Evolutionary conservation across 371 early-diverging fungal genomes (phyloP).

Genomic region (Rhizopus microsporus): DNA sequence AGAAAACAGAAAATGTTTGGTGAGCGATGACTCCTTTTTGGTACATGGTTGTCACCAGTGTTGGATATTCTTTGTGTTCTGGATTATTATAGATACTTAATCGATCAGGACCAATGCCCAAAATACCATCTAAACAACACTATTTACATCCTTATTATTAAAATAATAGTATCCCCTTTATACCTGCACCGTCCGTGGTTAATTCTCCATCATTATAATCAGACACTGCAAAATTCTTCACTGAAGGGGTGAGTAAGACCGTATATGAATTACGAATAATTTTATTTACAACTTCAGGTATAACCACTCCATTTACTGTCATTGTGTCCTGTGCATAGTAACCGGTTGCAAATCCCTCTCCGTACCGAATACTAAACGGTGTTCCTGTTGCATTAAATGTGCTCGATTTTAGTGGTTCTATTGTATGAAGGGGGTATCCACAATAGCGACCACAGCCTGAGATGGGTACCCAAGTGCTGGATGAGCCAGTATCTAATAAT

Average conservation of each 20-base stretch:
- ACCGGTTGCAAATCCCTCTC: conserved; percentile 44
- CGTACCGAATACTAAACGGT: conserved; percentile 40
- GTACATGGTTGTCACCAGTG: conserved; percentile 39
- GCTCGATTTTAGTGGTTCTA: conserved; percentile 23
- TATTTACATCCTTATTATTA: neutral
- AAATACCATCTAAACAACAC: conserved; percentile 35
- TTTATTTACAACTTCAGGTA: conserved; percentile 31
- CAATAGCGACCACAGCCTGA: conserved; percentile 35
- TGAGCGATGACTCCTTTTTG: conserved; percentile 29
- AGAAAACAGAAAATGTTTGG: conserved; percentile 44
- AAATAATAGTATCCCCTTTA: neutral
- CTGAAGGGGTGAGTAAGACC: neutral
- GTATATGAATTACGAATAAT: neutral
- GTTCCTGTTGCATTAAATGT: conserved; percentile 20
- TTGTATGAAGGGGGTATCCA: conserved; percentile 35
- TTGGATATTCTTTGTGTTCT: conserved; percentile 30
- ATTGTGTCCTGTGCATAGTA: conserved; percentile 43
- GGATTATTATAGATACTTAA: conserved; percentile 40
- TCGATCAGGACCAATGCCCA: conserved; percentile 44
- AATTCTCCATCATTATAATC: conserved; percentile 49
- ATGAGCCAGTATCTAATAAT: conserved; percentile 48
- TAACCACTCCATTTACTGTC: conserved; percentile 24
- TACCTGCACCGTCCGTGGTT: conserved; percentile 37
- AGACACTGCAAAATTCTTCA: conserved; percentile 43
- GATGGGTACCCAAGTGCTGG: conserved; percentile 48